These are phyloP conservation scores for Pichia sp. DNA, from an alignment of 1,139 yeast genomes.

Conservation along the genomic window DNA sequence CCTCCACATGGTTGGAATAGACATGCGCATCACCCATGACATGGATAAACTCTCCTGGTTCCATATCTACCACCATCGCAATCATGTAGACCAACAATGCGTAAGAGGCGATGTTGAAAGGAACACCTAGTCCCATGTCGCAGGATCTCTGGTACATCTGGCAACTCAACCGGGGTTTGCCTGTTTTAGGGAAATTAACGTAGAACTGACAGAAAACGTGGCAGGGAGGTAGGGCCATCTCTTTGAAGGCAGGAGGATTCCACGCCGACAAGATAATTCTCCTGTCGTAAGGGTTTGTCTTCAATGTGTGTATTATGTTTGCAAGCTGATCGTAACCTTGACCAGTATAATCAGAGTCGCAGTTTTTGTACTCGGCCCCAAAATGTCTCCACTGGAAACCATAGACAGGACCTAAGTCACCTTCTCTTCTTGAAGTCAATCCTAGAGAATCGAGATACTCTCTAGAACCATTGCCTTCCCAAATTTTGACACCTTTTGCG, in stretches of 20 bases:
- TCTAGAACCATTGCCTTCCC: conserved; percentile 99
- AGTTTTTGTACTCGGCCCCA: conserved; percentile 84
- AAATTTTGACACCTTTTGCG: conserved; percentile 84
- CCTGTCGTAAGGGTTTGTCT: conserved; percentile 88
- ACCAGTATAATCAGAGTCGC: conserved; percentile 82
- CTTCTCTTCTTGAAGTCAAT: conserved; percentile 73
- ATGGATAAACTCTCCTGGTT: conserved; percentile 91
- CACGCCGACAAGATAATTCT: conserved; percentile 94
- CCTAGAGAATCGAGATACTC: conserved; percentile 86
- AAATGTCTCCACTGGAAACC: conserved; percentile 99
- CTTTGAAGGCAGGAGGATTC: conserved; percentile 92
- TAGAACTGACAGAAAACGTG: conserved; percentile 95
- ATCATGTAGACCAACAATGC: conserved; percentile 91
- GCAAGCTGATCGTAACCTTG: conserved; percentile 88
- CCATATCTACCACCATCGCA: conserved; percentile 90
- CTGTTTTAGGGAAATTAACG: conserved; percentile 65
- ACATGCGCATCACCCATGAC: conserved; percentile 97
- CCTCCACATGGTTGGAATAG: conserved; percentile 87
- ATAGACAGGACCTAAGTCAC: conserved; percentile 96
- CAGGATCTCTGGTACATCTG: conserved; percentile 94
- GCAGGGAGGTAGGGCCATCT: conserved; percentile 98
- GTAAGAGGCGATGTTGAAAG: conserved; percentile 95
- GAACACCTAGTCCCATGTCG: conserved; percentile 98
- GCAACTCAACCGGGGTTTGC: conserved; percentile 73
- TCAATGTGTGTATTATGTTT: conserved; percentile 73